Base-by-base conservation (phyloP, 805 yeast species). In the Isabelozyma pseudorhagii region DNA sequence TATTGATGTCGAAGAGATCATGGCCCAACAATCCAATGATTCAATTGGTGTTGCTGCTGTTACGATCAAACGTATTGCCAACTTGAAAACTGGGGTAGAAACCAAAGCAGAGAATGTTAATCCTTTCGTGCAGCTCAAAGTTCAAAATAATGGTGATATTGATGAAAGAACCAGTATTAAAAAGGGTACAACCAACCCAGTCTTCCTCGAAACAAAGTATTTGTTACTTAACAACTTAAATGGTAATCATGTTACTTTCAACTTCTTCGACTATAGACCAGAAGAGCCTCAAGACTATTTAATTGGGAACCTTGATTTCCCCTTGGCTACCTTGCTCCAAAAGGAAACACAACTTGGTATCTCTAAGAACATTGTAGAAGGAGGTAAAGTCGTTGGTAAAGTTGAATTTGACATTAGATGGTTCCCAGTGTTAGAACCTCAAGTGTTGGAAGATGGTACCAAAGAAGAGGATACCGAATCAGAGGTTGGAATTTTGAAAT, bases 401-500 rank as follows among this genome's bases (percentile, higher is more conserved):
- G 58, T 86, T 46, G 78, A 80, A 51, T 84, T 83, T 58, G 88
- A 86, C 66, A 55, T 67, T 45, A 68, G 70, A 50, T 81, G 80
- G 73, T 73, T 69, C 65, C 82, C 83, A 17, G 72, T 76, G 15
- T 58, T 78, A 47, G 69, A 70, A 44, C 78, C 80, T 27, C 62
- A 68, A 44, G 65, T 62, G 8, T 68, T 78, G 57, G 78, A 70
- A 25, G 82, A 79, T 56, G 84, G 83, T 38, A 66, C 77, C 4
- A 75, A 71, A 53, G 79, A 74, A 53, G 71, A 71, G 21, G 68
- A 74, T 34, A 80, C 81, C 9, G 85, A 82, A 47, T 67, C 84
- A n/a, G 90, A 86, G 57, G 81, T 83, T 46, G 96, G 94, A 73
- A 83, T 88, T 50, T 70, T 86, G 67, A 87, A 85, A 58, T 58